Evolutionary conservation across 345 rosid species (phyloP), one percentile per base, ranked within the genome.

Genomic region (Euphorbia pulcherrima): DNA sequence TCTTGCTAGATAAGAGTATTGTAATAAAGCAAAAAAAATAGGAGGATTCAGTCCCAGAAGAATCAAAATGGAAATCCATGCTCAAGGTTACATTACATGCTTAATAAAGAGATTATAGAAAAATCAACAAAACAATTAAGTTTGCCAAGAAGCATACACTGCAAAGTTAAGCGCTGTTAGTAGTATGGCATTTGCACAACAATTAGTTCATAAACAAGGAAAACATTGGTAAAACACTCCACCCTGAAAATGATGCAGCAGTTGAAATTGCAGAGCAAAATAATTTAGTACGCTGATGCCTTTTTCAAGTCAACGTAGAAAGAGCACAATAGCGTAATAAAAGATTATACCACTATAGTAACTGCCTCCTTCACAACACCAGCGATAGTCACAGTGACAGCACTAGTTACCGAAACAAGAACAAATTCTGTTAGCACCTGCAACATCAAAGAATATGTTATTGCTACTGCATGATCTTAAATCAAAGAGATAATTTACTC

Each of bases 341-440:
- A 35, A 46, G 59, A 24, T 47, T 46, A 72, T 88, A 92, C 97
- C 96, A 95, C 67, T 74, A 95, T 95, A 77, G 99, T 95, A 74
- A 92, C 97, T 47, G 96, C 90, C 82, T 95, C 99, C 89, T 95
- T 95, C 60, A 92, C 97, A 69, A 92, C 97, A 29, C 99, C 99
- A 0, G 97, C 99, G 76, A 92, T 92, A 68, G 97, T 92, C 77
- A 95, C 89, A 4, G 97, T 95, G 71, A 95, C 97, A 65, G 99
- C 99, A 83, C 99, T 95, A 39, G 99, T 95, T 71, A 95, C 97
- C 51, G 97, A 92, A 73, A 95, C 88, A 77, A 95, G 97, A 68
- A 92, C 76, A 61, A 84, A 89, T 80, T 91, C 99, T 1, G 97
- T 91, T 65, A 94, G 79, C 63, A 94, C 99, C 99, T 94, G 92